Conservation (phyloP, 2,329 filamentous ascomycete genomes). For the Alternaria tenuissima region DNA sequence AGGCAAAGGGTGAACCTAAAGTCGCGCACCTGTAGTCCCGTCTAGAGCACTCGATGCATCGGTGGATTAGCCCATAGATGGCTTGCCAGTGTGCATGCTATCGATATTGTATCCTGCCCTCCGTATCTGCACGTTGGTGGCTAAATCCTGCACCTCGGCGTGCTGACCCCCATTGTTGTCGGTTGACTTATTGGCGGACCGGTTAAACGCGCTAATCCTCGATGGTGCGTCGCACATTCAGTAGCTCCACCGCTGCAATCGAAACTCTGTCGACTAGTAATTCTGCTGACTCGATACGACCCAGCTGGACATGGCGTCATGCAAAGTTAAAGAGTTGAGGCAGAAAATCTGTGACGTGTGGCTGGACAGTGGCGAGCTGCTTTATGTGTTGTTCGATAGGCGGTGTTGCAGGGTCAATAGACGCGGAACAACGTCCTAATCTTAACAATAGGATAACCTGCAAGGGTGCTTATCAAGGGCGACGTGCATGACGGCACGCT, state of each 20-base stretch:
- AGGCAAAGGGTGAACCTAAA: not conserved
- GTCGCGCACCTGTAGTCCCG: not conserved
- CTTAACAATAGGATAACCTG: conserved; percentile 9
- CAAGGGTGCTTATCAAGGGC: conserved; percentile 13
- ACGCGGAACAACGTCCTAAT: conserved; percentile 8
- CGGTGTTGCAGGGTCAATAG: conserved; percentile 3
- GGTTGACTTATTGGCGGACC: conserved; percentile 13
- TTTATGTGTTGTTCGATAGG: conserved; percentile 10
- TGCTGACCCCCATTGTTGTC: conserved; percentile 9
- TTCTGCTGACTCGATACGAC: conserved; percentile 4
- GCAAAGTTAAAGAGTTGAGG: conserved; percentile 9
- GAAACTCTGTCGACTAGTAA: conserved; percentile 14
- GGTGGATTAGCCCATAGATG: not conserved
- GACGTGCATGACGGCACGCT: not conserved
- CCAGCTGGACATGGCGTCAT: conserved; percentile 9
- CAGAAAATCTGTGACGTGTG: conserved; percentile 15
- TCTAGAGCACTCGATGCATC: conserved; percentile 1
- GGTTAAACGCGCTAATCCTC: conserved; percentile 11
- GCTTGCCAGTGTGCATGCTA: conserved; percentile 6
- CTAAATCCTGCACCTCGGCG: conserved; percentile 12
- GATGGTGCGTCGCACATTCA: conserved; percentile 11
- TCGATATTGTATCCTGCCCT: conserved; percentile 9
- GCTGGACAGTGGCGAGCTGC: conserved; percentile 17
- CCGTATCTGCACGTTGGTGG: conserved; percentile 17
- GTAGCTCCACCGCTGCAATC: conserved; percentile 2